phyloP scores from a whole-genome alignment of 2,329 filamentous ascomycete genomes.

The Bipolaris victoriae region DNA sequence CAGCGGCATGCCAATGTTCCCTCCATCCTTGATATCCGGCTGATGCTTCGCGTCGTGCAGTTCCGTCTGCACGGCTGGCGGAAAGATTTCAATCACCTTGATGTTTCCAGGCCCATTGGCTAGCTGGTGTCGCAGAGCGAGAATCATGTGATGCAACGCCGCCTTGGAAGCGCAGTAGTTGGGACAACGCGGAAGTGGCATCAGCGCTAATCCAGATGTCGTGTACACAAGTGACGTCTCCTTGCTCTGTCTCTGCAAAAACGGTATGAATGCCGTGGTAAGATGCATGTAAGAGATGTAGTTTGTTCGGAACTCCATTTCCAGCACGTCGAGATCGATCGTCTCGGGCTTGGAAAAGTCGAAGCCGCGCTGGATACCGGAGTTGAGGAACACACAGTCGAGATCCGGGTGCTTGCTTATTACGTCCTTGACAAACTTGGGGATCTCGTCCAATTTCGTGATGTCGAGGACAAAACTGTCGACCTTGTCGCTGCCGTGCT shows the following conservation, averaged over 20 bases:
- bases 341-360: conserved; percentile 57
- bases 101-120: conserved; percentile 54
- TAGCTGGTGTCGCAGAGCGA: conserved; percentile 59
- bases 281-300: conserved; percentile 58
- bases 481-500: conserved; percentile 56
- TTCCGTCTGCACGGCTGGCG: conserved; percentile 64
- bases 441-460: conserved; percentile 56
- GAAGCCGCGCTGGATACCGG: conserved; percentile 59
- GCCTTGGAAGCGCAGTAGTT: conserved; percentile 65
- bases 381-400: conserved; percentile 60
- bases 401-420: conserved; percentile 57
- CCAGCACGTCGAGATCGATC: conserved; percentile 53
- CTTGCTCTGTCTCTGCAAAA: conserved; percentile 54
- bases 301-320: conserved; percentile 58
- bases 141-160: conserved; percentile 61
- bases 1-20: conserved; percentile 61
- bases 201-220: conserved; percentile 58
- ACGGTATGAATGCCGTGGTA: conserved; percentile 58
- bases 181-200: conserved; percentile 55
- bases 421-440: conserved; percentile 52
- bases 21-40: conserved; percentile 59
- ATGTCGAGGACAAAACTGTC: conserved; percentile 58
- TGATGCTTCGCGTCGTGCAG: conserved; percentile 62
- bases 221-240: conserved; percentile 56
- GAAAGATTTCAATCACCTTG: conserved; percentile 62